phyloP scores from a whole-genome alignment of 2,329 filamentous ascomycete genomes.

The Calcarisporium arbuscula region DNA sequence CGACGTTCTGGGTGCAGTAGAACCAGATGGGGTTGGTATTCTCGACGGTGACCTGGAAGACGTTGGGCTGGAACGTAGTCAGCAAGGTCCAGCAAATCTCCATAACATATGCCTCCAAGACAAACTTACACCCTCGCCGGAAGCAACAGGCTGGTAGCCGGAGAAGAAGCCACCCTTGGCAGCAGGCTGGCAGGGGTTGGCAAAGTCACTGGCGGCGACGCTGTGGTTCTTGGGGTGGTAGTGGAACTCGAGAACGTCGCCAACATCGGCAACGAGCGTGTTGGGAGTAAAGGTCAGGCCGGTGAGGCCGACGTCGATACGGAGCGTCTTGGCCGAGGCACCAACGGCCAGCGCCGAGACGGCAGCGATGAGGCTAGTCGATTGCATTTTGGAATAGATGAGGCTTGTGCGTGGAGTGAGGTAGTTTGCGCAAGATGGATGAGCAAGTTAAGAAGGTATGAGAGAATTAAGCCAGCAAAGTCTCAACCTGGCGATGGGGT shows the following conservation, averaged over 20 bases:
- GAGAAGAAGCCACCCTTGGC: conserved; percentile 12
- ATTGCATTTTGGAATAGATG: conserved; percentile 14
- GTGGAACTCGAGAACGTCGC: conserved; percentile 44
- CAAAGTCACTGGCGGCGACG: conserved; percentile 39
- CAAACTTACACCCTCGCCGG: conserved; percentile 4
- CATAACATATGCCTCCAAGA: too few relatives aligned
- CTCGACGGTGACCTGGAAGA: conserved; percentile 12
- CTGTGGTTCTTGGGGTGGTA: conserved; percentile 42
- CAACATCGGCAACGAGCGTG: conserved; percentile 40
- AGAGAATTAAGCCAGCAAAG: too few relatives aligned
- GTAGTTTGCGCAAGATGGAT: too few relatives aligned
- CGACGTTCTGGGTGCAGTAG: conserved; percentile 9
- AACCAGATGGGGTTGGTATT: conserved; percentile 10
- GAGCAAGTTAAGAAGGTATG: too few relatives aligned
- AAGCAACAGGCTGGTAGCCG: conserved; percentile 6
- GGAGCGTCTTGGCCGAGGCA: conserved; percentile 19
- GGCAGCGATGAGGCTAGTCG: conserved; percentile 7
- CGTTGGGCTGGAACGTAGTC: conserved; percentile 9
- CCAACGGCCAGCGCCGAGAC: conserved; percentile 11
- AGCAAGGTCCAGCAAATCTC: too few relatives aligned
- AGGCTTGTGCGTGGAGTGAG: too few relatives aligned
- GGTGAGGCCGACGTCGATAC: conserved; percentile 36
- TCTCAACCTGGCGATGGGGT: too few relatives aligned
- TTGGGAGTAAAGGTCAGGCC: conserved; percentile 34
- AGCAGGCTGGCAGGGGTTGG: conserved; percentile 38